Conservation (phyloP, 768 basidiomycete species). For the Agrocybe chaxingu region DNA sequence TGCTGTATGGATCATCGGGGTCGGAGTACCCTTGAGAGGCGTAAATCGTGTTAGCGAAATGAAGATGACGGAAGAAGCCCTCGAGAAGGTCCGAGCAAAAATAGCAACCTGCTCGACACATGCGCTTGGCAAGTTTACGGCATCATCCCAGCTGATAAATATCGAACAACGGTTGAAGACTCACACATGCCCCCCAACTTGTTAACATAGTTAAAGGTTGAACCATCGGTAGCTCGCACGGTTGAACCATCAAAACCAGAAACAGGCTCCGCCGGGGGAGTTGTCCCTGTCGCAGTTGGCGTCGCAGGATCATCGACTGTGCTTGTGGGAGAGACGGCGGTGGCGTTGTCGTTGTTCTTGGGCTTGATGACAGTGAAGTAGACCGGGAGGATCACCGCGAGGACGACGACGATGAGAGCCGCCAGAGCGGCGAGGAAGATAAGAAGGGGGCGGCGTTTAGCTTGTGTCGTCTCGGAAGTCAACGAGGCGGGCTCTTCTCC, state of each 20-base stretch:
- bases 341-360: constrained; percentile 7
- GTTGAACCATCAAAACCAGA: constrained; percentile 70
- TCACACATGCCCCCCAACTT: constrained; percentile 72
- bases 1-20: constrained; percentile 72
- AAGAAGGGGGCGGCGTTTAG: constrained; percentile 16
- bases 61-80: not conserved
- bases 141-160: not conserved
- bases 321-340: constrained; percentile 2
- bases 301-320: constrained; percentile 3
- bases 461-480: constrained; percentile 1
- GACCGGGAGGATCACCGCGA: constrained; percentile 30
- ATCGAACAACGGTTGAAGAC: constrained; percentile 22
- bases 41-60: not conserved
- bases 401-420: constrained; percentile 20
- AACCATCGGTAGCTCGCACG: constrained; percentile 62
- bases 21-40: constrained; percentile 53
- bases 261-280: constrained; percentile 18
- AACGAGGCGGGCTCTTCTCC: constrained; percentile 11
- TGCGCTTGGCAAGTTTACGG: not conserved
- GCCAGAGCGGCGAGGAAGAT: constrained; percentile 13
- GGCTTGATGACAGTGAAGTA: constrained; percentile 31
- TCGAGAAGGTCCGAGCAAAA: constrained; percentile 1
- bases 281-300: constrained; percentile 5
- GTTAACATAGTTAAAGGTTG: constrained; percentile 75
- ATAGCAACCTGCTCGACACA: not conserved